Conservation (phyloP, 371 early-diverging fungal genomes). For the Mucor mucedo region DNA sequence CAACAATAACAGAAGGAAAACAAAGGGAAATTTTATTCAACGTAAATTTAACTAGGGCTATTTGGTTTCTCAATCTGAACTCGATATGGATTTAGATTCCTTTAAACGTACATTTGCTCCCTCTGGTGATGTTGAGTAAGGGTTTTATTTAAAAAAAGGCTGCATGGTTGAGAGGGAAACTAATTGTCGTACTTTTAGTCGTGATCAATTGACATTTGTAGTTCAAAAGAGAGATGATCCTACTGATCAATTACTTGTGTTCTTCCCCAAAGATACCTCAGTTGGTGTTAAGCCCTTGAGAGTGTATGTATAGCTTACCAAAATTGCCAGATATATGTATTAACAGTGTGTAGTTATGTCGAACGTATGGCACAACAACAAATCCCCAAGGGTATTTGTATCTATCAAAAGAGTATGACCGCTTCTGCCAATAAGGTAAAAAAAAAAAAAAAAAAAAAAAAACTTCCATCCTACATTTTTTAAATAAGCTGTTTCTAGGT, state of each 20-base stretch:
- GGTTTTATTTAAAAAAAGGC: background rate
- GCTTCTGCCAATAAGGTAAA: slow-evolving; percentile 87
- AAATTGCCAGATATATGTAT: no score
- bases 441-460: slow-evolving; percentile 4
- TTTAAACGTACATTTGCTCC: slow-evolving; percentile 75
- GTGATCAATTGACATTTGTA: slow-evolving; percentile 82
- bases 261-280: slow-evolving; percentile 90
- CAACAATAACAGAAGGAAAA: background rate
- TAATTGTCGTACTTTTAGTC: slow-evolving; percentile 51
- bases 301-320: slow-evolving; percentile 60
- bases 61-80: slow-evolving; percentile 78
- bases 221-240: slow-evolving; percentile 85
- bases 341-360: slow-evolving; percentile 58
- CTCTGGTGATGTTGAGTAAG: slow-evolving; percentile 84
- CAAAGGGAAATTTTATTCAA: slow-evolving; percentile 2
- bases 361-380: slow-evolving; percentile 86
- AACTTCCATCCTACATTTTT: background rate
- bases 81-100: slow-evolving; percentile 84
- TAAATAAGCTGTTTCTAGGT: slow-evolving; percentile 38
- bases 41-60: slow-evolving; percentile 69
- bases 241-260: slow-evolving; percentile 86
- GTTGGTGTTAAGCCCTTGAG: slow-evolving; percentile 93
- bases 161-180: background rate
- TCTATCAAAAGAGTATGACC: slow-evolving; percentile 85
- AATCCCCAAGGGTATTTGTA: slow-evolving; percentile 84